These are phyloP conservation scores for Backusella tuberculispora DNA, from an alignment of 192 early-diverging fungal genomes.

Conservation along the genomic window DNA sequence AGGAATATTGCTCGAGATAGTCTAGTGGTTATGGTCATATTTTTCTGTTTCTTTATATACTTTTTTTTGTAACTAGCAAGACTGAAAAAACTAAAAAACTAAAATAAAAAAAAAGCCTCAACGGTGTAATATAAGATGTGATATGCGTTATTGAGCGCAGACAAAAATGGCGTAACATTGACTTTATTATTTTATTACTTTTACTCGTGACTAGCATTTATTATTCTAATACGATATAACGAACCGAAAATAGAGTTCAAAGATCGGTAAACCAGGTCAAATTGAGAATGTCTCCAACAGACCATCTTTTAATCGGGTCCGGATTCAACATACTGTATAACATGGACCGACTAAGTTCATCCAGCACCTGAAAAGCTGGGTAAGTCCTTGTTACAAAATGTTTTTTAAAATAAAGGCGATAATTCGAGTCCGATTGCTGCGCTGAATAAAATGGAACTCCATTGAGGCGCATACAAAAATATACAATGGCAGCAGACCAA, in stretches of 20 bases:
- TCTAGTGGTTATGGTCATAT: not conserved
- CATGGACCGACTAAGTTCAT: not conserved
- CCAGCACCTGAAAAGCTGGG: slow-evolving; percentile 12
- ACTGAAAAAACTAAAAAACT: too few relatives aligned
- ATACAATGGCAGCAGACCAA: slow-evolving; percentile 93
- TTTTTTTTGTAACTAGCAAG: not conserved
- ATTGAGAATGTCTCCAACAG: slow-evolving; percentile 35
- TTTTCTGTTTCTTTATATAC: not conserved
- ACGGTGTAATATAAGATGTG: not conserved
- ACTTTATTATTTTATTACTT: not conserved
- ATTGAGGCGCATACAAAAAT: slow-evolving; percentile 78
- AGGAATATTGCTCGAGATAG: not conserved
- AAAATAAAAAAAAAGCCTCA: not conserved
- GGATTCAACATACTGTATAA: slow-evolving; percentile 45
- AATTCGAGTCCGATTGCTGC: slow-evolving; percentile 63
- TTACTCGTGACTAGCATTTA: not conserved
- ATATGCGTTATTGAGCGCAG: not conserved
- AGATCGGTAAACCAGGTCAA: slow-evolving; percentile 38
- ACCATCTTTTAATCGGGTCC: slow-evolving; percentile 44
- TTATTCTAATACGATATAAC: not conserved
- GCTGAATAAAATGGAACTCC: slow-evolving; percentile 72
- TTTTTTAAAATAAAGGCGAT: slow-evolving; percentile 30
- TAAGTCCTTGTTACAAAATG: not conserved
- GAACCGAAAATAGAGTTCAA: too few relatives aligned
- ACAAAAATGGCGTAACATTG: not conserved